These are phyloP conservation scores for Fomitopsis pinicola DNA, from an alignment of 1,284 basidiomycete genomes.

Conservation along the genomic window DNA sequence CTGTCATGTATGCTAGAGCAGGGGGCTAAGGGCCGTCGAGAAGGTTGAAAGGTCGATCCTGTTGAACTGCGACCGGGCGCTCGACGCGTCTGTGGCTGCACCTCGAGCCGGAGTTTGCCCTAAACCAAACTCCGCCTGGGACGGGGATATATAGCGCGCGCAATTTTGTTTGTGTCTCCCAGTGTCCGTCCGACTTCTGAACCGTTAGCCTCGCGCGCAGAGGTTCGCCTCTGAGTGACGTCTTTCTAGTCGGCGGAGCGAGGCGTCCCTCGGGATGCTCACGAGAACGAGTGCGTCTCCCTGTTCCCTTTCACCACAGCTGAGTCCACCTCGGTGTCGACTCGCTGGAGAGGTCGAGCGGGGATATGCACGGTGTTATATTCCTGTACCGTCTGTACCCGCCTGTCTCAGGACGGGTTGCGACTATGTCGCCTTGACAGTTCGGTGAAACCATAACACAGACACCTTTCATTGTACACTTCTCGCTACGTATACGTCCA, in stretches of 20 bases:
- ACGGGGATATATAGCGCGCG: constrained; percentile 21
- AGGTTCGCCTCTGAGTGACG: constrained; percentile 31
- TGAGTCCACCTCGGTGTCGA: constrained; percentile 34
- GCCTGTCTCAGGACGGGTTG: constrained; percentile 31
- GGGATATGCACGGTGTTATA: constrained; percentile 54
- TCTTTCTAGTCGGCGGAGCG: constrained; percentile 73
- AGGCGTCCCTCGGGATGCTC: constrained; percentile 59
- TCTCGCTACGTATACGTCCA: too few species aligned
- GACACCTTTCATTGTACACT: constrained; percentile 34
- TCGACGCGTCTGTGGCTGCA: constrained; percentile 26
- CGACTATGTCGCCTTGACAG: constrained; percentile 77
- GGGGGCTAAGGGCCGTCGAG: neutral
- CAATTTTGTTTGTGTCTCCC: constrained; percentile 16
- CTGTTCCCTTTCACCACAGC: constrained; percentile 27
- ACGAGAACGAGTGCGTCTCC: constrained; percentile 53
- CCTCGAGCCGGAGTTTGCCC: constrained; percentile 13
- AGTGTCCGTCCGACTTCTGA: constrained; percentile 37
- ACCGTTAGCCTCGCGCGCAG: constrained; percentile 34
- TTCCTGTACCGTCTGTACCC: constrained; percentile 72
- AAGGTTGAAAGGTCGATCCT: neutral
- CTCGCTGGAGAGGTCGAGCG: constrained; percentile 46
- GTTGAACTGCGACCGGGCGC: neutral
- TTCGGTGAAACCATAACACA: constrained; percentile 74
- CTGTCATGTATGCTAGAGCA: neutral
- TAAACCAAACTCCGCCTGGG: constrained; percentile 24